phyloP scores from a whole-genome alignment of 148 eudicot genomes.

The Vaccinium myrtillus region DNA sequence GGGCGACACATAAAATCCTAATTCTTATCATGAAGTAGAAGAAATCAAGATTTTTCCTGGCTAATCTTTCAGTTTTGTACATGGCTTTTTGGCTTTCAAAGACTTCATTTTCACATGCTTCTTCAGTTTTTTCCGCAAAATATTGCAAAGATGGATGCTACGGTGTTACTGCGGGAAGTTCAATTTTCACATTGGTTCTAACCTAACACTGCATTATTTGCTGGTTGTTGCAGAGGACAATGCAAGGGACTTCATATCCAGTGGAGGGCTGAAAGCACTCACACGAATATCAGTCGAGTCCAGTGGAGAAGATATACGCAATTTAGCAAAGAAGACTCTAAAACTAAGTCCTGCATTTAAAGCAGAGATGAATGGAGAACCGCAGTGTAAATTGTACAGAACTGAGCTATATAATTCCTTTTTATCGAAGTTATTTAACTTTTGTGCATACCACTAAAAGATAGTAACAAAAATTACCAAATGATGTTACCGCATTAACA shows the following conservation, averaged over 20 bases:
- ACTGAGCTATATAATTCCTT: neutral
- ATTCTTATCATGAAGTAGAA: too few relatives aligned
- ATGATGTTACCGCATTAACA: too few relatives aligned
- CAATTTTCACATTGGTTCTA: neutral
- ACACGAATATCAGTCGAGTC: slow-evolving; percentile 66
- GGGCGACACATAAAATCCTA: too few relatives aligned
- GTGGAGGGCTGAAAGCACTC: slow-evolving; percentile 70
- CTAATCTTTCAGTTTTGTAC: too few relatives aligned
- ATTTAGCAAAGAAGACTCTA: slow-evolving; percentile 72
- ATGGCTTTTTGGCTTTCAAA: too few relatives aligned
- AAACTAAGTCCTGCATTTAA: slow-evolving; percentile 47
- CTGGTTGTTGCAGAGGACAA: slow-evolving; percentile 62
- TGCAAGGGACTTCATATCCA: slow-evolving; percentile 61
- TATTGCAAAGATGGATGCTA: too few relatives aligned
- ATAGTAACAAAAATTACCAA: too few relatives aligned
- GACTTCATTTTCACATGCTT: too few relatives aligned
- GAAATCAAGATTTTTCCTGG: too few relatives aligned
- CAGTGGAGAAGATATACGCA: slow-evolving; percentile 86
- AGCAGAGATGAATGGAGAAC: slow-evolving; percentile 30
- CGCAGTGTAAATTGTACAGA: slow-evolving; percentile 1
- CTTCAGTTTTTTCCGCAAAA: too few relatives aligned
- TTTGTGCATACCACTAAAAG: neutral
- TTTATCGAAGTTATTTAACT: neutral
- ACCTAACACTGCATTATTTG: neutral
- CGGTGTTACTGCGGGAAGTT: neutral